Evolutionary conservation across 805 yeast species (phyloP).

Genomic region (Monosporozyma unispora): DNA sequence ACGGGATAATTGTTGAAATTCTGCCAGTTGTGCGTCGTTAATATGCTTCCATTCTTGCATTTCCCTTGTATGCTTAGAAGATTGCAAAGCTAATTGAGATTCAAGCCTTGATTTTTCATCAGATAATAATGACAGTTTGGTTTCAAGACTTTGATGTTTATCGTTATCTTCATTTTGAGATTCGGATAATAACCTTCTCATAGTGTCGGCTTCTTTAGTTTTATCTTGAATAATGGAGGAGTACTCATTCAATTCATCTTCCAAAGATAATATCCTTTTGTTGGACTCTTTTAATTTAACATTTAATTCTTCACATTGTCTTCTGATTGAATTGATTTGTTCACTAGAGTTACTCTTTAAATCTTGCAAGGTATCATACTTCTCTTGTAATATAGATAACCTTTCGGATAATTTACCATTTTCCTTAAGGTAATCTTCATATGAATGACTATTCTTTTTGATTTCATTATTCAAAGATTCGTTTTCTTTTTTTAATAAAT

Average conservation of each 20-base stretch:
- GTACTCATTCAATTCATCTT: constrained; percentile 75
- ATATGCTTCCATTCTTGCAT: constrained; percentile 50
- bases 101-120: constrained; percentile 62
- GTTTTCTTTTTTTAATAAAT: constrained; percentile 32
- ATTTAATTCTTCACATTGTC: constrained; percentile 63
- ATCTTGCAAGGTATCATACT: constrained; percentile 32
- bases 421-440: constrained; percentile 32
- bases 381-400: constrained; percentile 31
- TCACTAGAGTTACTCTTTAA: constrained; percentile 33
- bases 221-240: constrained; percentile 69
- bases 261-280: constrained; percentile 52
- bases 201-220: constrained; percentile 64
- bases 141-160: constrained; percentile 47
- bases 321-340: constrained; percentile 43
- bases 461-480: constrained; percentile 30
- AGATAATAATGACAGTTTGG: constrained; percentile 38
- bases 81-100: constrained; percentile 37
- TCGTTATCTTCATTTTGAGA: constrained; percentile 49
- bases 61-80: constrained; percentile 56
- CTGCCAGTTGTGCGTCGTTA: constrained; percentile 33
- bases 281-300: constrained; percentile 60
- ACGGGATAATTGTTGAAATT: constrained; percentile 29
- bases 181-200: constrained; percentile 61
- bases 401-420: constrained; percentile 37
- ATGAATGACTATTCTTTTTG: constrained; percentile 30